These are phyloP conservation scores for Yarrowia hollandica DNA, from an alignment of 805 yeast species.

Conservation along the genomic window DNA sequence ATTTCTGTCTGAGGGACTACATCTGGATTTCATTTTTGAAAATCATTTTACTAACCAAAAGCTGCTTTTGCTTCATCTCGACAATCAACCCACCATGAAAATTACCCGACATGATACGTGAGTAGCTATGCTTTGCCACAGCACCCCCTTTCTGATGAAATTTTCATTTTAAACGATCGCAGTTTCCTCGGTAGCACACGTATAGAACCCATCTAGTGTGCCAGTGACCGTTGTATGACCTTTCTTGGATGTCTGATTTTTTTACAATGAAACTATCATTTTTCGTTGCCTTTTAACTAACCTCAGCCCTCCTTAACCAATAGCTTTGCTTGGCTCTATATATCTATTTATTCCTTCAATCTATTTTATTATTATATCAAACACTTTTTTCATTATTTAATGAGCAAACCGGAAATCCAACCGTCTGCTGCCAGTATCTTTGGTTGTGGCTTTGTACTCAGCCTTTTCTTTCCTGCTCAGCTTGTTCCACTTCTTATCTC, in stretches of 20 bases:
- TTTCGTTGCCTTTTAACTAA: conserved; percentile 1
- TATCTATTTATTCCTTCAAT: not conserved
- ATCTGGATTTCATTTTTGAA: not conserved
- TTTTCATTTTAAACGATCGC: conserved; percentile 43
- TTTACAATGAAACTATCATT: not conserved
- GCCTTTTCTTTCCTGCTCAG: conserved; percentile 53
- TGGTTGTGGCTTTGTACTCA: conserved; percentile 48
- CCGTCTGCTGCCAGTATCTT: conserved; percentile 58
- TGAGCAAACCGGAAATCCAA: conserved; percentile 51
- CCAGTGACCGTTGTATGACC: conserved; percentile 46
- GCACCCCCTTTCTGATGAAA: conserved; percentile 13
- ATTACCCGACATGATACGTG: conserved; percentile 19
- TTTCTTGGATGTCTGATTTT: conserved; percentile 47
- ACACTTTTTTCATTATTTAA: not conserved
- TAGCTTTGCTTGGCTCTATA: not conserved
- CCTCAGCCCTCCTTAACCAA: not conserved
- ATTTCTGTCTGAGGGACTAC: conserved; percentile 36
- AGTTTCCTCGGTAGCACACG: conserved; percentile 49
- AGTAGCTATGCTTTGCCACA: conserved; percentile 10
- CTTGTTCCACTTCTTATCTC: conserved; percentile 52
- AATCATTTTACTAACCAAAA: conserved; percentile 8
- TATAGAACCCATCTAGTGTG: conserved; percentile 44
- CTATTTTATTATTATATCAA: not conserved
- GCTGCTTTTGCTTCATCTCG: not conserved
- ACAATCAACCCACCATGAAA: not conserved